phyloP scores from a whole-genome alignment of 352 stramenopile genomes.

The Phytopythium cucurbitacearum region DNA sequence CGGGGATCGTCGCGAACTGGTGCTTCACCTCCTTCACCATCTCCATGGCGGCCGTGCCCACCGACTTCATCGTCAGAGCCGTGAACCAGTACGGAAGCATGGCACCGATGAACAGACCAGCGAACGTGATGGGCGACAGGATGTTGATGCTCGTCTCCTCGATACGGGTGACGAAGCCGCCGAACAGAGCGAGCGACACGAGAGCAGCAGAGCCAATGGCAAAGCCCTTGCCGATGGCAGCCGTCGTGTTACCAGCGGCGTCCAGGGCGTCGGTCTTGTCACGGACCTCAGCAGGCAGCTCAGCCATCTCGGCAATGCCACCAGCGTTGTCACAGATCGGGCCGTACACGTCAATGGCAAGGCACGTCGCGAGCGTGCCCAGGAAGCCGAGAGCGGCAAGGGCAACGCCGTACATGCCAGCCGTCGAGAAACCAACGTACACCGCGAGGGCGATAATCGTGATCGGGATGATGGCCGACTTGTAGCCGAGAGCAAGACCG shows the following conservation, averaged over 20 bases:
- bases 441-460: slow-evolving; percentile 97
- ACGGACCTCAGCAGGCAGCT: slow-evolving; percentile 95
- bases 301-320: slow-evolving; percentile 99
- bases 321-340: slow-evolving; percentile 99
- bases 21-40: slow-evolving; percentile 99
- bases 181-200: slow-evolving; percentile 98
- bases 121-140: slow-evolving; percentile 97
- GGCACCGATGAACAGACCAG: slow-evolving; percentile 98
- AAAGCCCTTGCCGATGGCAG: slow-evolving; percentile 99
- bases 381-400: slow-evolving; percentile 99
- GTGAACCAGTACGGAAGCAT: slow-evolving; percentile 99
- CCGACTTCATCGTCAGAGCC: slow-evolving; percentile 99
- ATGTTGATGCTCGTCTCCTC: slow-evolving; percentile 96
- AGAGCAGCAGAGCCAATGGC: slow-evolving; percentile 98
- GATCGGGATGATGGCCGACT: slow-evolving; percentile 98
- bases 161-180: slow-evolving; percentile 97
- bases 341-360: slow-evolving; percentile 99
- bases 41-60: slow-evolving; percentile 96
- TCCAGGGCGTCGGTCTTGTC: slow-evolving; percentile 99
- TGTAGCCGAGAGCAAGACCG: slow-evolving; percentile 98
- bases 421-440: slow-evolving; percentile 96
- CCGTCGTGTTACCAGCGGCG: slow-evolving; percentile 98
- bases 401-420: slow-evolving; percentile 96
- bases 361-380: slow-evolving; percentile 96
- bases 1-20: slow-evolving; percentile 99